phyloP scores from a whole-genome alignment of 202 grass and related monocot genomes.

The Schoenoplectus tabernaemontani region DNA sequence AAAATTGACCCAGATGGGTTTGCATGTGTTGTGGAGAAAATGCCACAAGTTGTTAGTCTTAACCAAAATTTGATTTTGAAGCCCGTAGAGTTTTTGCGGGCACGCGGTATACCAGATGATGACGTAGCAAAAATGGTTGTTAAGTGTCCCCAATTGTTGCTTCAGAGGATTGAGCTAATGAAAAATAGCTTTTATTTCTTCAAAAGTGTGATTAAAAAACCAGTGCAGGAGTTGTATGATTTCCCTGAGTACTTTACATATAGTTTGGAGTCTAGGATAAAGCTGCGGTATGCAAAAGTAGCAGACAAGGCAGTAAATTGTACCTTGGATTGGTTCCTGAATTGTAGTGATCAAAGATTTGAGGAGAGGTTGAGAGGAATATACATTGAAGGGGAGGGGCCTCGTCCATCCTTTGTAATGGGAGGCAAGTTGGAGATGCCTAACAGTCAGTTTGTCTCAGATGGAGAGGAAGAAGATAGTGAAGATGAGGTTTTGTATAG shows the following conservation, averaged over 20 bases:
- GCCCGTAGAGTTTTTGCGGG: conserved; percentile 59
- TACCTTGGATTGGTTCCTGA: conserved; percentile 86
- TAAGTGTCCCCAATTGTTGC: conserved; percentile 66
- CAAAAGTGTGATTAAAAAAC: conserved; percentile 76
- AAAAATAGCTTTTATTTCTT: conserved; percentile 90
- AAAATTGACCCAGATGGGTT: conserved; percentile 74
- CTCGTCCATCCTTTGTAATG: conserved; percentile 70
- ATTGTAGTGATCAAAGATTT: conserved; percentile 87
- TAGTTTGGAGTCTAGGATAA: conserved; percentile 89
- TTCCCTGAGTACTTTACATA: conserved; percentile 95
- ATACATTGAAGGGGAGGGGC: conserved; percentile 71
- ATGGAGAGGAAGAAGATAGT: conserved; percentile 65
- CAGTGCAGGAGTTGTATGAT: conserved; percentile 56
- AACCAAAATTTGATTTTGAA: conserved; percentile 77
- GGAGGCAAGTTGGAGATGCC: conserved; percentile 90
- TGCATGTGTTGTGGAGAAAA: conserved; percentile 50
- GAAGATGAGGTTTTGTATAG: conserved; percentile 89
- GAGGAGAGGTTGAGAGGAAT: conserved; percentile 78
- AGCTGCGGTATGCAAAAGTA: conserved; percentile 66
- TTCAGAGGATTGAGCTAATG: conserved; percentile 57
- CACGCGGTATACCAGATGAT: conserved; percentile 50
- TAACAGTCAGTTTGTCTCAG: conserved; percentile 45
- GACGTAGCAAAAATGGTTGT: conserved; percentile 65
- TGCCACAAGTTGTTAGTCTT: conserved; percentile 80
- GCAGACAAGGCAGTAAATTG: conserved; percentile 54